phyloP scores from a whole-genome alignment of 148 eudicot species.

The Cornus suecica region DNA sequence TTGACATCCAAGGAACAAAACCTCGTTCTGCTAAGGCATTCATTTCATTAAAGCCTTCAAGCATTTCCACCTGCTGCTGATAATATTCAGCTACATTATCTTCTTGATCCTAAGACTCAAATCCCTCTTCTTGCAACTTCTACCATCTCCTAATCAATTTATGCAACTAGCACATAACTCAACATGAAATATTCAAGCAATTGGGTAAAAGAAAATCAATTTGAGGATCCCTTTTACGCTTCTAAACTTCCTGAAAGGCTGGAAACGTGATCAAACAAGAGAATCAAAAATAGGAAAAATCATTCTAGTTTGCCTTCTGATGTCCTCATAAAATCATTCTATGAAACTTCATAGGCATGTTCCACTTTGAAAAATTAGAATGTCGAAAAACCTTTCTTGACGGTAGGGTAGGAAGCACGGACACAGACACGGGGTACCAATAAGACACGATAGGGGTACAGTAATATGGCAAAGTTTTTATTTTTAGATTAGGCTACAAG shows the following conservation, averaged over 20 bases:
- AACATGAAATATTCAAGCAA: neutral
- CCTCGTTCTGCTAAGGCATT: slow-evolving; percentile 86
- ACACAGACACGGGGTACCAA: no score
- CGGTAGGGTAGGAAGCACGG: no score
- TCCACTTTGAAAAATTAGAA: no score
- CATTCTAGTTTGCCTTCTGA: neutral
- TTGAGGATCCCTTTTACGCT: neutral
- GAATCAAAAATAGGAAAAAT: neutral
- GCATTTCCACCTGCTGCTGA: slow-evolving; percentile 76
- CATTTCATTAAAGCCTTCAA: slow-evolving; percentile 90
- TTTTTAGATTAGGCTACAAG: no score
- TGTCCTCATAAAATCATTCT: neutral
- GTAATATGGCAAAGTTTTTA: no score
- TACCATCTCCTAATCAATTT: neutral
- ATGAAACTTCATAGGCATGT: neutral
- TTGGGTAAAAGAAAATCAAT: neutral
- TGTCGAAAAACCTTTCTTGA: neutral
- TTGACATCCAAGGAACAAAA: slow-evolving; percentile 69
- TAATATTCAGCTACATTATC: slow-evolving; percentile 79
- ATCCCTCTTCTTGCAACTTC: neutral
- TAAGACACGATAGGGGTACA: no score
- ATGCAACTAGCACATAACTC: neutral
- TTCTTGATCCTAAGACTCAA: slow-evolving; percentile 40
- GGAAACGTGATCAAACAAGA: neutral
- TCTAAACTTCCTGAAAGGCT: neutral